phyloP scores from a whole-genome alignment of 305 asterid species.

The Ajuga reptans region DNA sequence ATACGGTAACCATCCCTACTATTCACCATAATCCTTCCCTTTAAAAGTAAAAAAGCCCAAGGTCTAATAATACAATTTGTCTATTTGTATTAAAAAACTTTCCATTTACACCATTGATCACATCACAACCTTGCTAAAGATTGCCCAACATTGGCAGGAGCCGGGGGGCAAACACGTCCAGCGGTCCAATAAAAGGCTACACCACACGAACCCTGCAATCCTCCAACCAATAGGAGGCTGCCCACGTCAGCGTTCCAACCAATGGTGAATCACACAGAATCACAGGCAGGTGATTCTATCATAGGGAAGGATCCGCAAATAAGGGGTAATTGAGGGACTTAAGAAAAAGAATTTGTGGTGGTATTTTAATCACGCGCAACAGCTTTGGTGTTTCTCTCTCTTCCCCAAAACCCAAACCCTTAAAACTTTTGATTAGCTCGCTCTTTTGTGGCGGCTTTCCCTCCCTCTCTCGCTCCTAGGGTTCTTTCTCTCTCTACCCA shows the following conservation, averaged over 20 bases:
- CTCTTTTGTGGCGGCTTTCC: conserved; percentile 39
- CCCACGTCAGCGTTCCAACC: conserved; percentile 16
- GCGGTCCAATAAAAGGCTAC: no score
- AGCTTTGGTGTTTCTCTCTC: conserved; percentile 23
- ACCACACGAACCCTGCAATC: no score
- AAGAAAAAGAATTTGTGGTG: background rate
- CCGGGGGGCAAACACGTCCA: no score
- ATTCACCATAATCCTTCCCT: no score
- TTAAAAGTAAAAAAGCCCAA: no score
- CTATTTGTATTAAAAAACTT: no score
- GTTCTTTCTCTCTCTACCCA: conserved; percentile 16
- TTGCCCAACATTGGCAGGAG: no score
- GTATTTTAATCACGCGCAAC: background rate
- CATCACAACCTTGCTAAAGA: no score
- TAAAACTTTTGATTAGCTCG: conserved; percentile 8
- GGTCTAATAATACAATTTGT: no score
- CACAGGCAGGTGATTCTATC: conserved; percentile 20
- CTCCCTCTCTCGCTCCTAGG: background rate
- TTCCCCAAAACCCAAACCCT: conserved; percentile 36
- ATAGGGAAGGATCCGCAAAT: conserved; percentile 22
- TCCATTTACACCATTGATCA: no score
- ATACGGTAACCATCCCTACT: no score
- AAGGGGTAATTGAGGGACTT: conserved; percentile 21
- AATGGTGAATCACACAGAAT: background rate
- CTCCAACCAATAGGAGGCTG: background rate